Evolutionary conservation across 495 filamentous ascomycete species (phyloP).

Genomic region (Tricharina praecox): DNA sequence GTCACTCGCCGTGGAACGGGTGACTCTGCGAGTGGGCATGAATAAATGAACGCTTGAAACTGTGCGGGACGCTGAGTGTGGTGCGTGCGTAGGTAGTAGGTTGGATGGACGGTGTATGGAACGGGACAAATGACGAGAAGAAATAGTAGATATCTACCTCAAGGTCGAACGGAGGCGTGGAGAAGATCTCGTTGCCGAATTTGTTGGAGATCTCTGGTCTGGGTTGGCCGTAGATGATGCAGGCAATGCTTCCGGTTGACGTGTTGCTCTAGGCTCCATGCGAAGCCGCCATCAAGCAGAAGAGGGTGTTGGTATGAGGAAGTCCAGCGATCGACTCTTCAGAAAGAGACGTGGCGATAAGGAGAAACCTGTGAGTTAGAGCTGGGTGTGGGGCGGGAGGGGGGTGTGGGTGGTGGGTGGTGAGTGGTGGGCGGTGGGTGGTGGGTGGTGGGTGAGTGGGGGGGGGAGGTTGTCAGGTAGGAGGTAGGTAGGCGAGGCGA

Average conservation of each 20-base stretch:
- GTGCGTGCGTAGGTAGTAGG: conserved; percentile 3
- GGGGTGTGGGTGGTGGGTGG: too few species aligned
- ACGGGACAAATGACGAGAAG: conserved; percentile 8
- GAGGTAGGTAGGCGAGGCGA: too few species aligned
- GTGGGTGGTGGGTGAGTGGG: too few species aligned
- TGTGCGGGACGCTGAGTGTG: conserved; percentile 9
- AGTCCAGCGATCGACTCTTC: too few species aligned
- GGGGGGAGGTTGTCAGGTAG: too few species aligned
- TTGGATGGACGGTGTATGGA: conserved; percentile 2
- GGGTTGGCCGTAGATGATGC: conserved; percentile 11
- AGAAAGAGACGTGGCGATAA: too few species aligned
- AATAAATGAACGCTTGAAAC: conserved; percentile 24
- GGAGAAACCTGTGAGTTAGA: too few species aligned
- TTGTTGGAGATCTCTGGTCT: conserved; percentile 6
- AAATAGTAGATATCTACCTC: conserved; percentile 8
- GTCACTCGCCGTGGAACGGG: conserved; percentile 24
- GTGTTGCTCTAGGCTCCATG: conserved; percentile 25
- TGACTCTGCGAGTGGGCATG: conserved; percentile 29
- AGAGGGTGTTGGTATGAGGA: too few species aligned
- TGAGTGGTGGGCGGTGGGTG: too few species aligned
- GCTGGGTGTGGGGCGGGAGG: too few species aligned
- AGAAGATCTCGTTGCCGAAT: conserved; percentile 7
- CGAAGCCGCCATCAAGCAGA: conserved; percentile 26
- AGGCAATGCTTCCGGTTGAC: conserved; percentile 21
- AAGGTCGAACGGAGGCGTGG: conserved; percentile 1